A percentile compares a stretch with the other conserved stretches of the same genome.
Evolutionary conservation across 1,284 basidiomycete species (phyloP).

Genomic region (Pyrrhoderma noxium): DNA sequence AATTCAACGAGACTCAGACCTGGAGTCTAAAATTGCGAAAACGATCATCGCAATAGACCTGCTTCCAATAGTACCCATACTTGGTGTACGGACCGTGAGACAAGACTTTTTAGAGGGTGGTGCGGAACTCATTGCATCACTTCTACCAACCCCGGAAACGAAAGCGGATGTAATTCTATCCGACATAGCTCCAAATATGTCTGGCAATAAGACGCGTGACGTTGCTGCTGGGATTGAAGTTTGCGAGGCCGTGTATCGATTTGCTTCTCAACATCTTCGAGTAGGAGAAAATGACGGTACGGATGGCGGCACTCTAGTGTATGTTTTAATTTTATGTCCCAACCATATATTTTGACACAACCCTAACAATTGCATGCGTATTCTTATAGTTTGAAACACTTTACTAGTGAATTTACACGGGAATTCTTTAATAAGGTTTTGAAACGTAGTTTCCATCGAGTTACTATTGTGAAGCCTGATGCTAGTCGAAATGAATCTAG

Average conservation of each 20-base stretch:
- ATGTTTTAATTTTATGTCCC: conserved; percentile 27
- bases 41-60: conserved; percentile 71
- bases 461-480: conserved; percentile 56
- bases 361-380: too few relatives aligned
- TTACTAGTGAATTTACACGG: conserved; percentile 53
- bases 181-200: conserved; percentile 70
- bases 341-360: conserved; percentile 2
- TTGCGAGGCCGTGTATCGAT: conserved; percentile 55
- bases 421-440: conserved; percentile 47
- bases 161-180: conserved; percentile 60
- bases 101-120: conserved; percentile 67
- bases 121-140: conserved; percentile 40
- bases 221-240: conserved; percentile 55
- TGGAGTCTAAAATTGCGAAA: conserved; percentile 1
- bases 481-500: conserved; percentile 62
- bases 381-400: conserved; percentile 59
- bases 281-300: conserved; percentile 35
- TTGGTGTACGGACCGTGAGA: conserved; percentile 60
- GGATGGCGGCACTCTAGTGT: conserved; percentile 61
- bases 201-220: conserved; percentile 56
- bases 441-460: conserved; percentile 49
- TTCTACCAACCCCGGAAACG: conserved; percentile 35
- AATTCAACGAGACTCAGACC: neutral
- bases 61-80: conserved; percentile 57
- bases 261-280: conserved; percentile 46